Evolutionary conservation across 139 green algal genomes (phyloP).

Genomic region (Chlorella sp.): DNA sequence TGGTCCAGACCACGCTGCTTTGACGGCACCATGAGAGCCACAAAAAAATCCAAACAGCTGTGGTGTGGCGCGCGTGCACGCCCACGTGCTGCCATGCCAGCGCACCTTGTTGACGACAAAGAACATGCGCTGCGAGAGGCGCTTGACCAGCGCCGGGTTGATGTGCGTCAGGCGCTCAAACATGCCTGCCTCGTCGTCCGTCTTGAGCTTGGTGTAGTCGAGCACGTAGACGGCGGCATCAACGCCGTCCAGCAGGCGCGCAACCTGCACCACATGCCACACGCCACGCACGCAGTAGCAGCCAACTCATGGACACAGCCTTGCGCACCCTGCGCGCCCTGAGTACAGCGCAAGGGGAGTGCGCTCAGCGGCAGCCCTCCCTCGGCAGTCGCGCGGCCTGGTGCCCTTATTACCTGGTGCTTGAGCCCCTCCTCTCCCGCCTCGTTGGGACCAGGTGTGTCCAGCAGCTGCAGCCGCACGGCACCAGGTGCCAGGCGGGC

Average conservation of each 20-base stretch:
- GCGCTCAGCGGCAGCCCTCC: too few species aligned
- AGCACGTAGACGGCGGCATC: constrained; percentile 67
- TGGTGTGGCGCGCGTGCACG: background rate
- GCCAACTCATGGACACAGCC: too few species aligned
- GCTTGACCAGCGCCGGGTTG: constrained; percentile 58
- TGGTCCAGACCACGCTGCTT: too few species aligned
- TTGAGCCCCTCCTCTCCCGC: constrained; percentile 59
- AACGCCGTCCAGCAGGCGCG: constrained; percentile 61
- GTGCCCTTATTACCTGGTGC: too few species aligned
- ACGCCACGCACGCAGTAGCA: too few species aligned
- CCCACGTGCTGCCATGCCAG: background rate
- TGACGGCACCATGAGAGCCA: too few species aligned
- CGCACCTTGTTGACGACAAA: constrained; percentile 56
- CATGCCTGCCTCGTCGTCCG: constrained; percentile 56
- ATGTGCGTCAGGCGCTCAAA: constrained; percentile 47
- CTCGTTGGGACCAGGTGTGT: constrained; percentile 73
- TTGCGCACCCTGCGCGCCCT: too few species aligned
- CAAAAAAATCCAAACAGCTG: too few species aligned
- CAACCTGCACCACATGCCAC: constrained; percentile 60
- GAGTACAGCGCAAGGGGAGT: too few species aligned
- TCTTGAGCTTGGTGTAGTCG: constrained; percentile 82
- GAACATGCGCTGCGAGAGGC: constrained; percentile 50
- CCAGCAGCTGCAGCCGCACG: constrained; percentile 42
- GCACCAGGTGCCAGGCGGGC: too few species aligned
- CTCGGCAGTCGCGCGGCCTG: too few species aligned